These are phyloP conservation scores for Sugiyamaella xylanicola DNA, from an alignment of 1,139 yeast genomes.

Conservation along the genomic window DNA sequence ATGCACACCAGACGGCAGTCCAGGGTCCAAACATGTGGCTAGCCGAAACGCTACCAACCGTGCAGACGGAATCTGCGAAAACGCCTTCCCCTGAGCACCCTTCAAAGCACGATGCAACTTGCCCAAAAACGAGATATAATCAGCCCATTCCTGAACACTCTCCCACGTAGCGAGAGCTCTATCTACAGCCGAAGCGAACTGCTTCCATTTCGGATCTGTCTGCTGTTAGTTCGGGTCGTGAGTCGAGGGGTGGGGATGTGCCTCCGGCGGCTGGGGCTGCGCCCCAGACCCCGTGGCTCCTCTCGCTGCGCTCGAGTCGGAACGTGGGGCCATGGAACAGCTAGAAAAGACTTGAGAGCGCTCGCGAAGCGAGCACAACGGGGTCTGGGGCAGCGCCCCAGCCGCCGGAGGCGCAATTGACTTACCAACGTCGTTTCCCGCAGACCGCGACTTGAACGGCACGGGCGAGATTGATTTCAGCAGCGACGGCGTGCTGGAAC, in stretches of 20 bases:
- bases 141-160: conserved; percentile 97
- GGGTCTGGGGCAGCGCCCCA: no score
- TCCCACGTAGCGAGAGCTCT: conserved; percentile 79
- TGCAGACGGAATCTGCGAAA: conserved; percentile 50
- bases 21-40: conserved; percentile 69
- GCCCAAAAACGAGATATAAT: conserved; percentile 84
- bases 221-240: background rate
- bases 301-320: background rate
- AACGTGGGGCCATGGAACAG: background rate
- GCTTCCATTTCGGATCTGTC: conserved; percentile 61
- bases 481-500: conserved; percentile 23
- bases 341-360: no score
- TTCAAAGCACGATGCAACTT: conserved; percentile 72
- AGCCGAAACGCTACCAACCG: conserved; percentile 44
- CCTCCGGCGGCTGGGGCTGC: conserved; percentile 7
- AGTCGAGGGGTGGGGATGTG: background rate
- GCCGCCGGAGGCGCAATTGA: no score
- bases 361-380: no score
- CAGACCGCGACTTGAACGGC: conserved; percentile 20
- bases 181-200: conserved; percentile 66
- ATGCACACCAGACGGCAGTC: conserved; percentile 93
- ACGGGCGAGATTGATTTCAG: conserved; percentile 26
- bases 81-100: conserved; percentile 27
- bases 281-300: conserved; percentile 2
- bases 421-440: conserved; percentile 22